Conservation (phyloP, 129 eudicot species). For the Solidago caesia region DNA sequence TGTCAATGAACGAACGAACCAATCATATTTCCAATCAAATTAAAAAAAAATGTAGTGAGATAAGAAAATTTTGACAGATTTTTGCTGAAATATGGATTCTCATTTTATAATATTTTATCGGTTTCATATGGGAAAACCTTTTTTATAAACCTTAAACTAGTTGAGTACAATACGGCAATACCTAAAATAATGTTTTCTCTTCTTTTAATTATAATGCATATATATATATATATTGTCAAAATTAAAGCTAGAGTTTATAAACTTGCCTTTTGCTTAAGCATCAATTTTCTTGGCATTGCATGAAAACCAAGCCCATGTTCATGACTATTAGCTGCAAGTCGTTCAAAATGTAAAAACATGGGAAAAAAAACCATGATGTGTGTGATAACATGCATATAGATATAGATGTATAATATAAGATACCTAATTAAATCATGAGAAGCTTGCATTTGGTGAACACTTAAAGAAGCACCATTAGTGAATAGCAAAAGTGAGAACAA, state of each 20-base stretch:
- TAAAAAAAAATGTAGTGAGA: neutral
- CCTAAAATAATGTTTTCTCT: neutral
- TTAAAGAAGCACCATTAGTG: slow-evolving; percentile 22
- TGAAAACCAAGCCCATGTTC: neutral
- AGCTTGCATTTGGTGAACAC: slow-evolving; percentile 18
- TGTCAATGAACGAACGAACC: slow-evolving; percentile 5
- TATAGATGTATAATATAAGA: neutral
- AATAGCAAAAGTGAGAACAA: slow-evolving; percentile 32
- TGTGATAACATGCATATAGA: neutral
- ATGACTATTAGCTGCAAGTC: slow-evolving; percentile 24
- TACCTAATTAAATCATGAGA: slow-evolving; percentile 40
- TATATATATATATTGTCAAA: neutral
- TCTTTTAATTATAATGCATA: neutral
- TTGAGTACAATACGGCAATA: neutral
- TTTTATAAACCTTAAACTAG: no score
- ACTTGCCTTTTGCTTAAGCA: slow-evolving; percentile 24
- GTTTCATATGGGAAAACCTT: no score
- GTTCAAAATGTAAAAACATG: no score
- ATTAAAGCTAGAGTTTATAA: neutral
- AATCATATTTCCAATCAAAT: neutral
- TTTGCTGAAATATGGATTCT: no score
- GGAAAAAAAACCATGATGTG: neutral
- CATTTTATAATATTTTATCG: no score
- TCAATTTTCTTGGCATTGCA: slow-evolving; percentile 31
- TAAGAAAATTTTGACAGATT: no score